Percentiles rank a stretch among this genome's conserved stretches.
Conservation (phyloP, 169 alveolate species). For the Eimeria necatrix region DNA sequence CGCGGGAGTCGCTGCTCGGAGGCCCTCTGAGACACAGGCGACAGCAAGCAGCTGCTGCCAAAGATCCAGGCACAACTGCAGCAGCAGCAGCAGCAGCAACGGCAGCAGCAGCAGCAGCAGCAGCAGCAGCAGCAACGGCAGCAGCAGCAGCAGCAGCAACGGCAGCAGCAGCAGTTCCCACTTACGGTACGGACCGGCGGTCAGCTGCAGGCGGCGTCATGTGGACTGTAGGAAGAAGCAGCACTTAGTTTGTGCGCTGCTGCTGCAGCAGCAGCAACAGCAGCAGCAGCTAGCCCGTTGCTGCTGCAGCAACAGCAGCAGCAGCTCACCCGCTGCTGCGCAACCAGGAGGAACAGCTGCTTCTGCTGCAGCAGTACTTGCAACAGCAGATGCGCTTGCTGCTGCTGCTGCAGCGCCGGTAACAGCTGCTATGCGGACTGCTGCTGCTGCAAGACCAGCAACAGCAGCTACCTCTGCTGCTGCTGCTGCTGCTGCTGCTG, state of each 20-base stretch:
- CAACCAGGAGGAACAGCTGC: not conserved
- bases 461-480: not conserved
- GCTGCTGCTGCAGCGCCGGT: not conserved
- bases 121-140: conserved; percentile 21
- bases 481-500: conserved; percentile 14
- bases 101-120: conserved; percentile 51
- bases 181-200: not conserved
- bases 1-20: conserved; percentile 37
- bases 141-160: conserved; percentile 39
- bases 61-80: not conserved
- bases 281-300: too few relatives aligned
- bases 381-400: not conserved
- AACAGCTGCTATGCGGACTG: not conserved
- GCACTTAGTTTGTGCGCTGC: not conserved
- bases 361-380: not conserved
- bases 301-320: not conserved
- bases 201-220: conserved; percentile 14
- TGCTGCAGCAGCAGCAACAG: too few relatives aligned
- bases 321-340: not conserved
- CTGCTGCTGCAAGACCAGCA: not conserved
- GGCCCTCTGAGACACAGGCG: conserved; percentile 11
- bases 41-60: not conserved
- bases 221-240: not conserved
- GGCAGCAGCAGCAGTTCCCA: not conserved
- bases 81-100: conserved; percentile 4